Conservation (phyloP, 2,329 filamentous ascomycete genomes). For the Tolypocladium inflatum region DNA sequence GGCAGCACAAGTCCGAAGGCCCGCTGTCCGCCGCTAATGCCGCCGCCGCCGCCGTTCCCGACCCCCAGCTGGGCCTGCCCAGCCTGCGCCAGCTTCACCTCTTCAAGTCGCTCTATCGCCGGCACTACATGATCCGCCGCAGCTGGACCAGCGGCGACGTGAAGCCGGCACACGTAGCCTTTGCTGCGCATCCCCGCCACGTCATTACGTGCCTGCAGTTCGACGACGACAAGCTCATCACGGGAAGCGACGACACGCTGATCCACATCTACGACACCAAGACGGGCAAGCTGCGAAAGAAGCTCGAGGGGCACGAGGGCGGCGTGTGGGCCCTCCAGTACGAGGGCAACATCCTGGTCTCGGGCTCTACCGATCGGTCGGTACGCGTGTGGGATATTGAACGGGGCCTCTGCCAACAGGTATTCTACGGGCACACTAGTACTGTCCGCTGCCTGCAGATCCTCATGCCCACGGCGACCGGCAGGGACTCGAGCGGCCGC, state of each 20-base stretch:
- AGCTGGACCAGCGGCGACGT: constrained; percentile 85
- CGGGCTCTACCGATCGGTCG: constrained; percentile 89
- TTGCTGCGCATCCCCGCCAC: constrained; percentile 90
- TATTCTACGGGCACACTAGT: constrained; percentile 95
- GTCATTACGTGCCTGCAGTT: constrained; percentile 98
- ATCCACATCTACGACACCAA: constrained; percentile 98
- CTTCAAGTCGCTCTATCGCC: constrained; percentile 92
- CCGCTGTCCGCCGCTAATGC: constrained; percentile 80
- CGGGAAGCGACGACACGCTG: constrained; percentile 92
- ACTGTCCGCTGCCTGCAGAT: constrained; percentile 96
- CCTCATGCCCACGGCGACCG: constrained; percentile 73
- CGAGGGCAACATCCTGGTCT: constrained; percentile 88
- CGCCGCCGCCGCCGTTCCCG: constrained; percentile 72
- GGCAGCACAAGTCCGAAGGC: constrained; percentile 59
- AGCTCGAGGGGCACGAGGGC: constrained; percentile 87
- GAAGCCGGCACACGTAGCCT: constrained; percentile 85
- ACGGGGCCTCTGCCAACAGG: constrained; percentile 81
- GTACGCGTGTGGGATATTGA: constrained; percentile 99
- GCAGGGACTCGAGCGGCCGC: constrained; percentile 59
- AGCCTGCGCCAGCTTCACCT: constrained; percentile 78
- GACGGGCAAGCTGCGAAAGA: constrained; percentile 74
- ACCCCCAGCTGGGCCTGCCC: constrained; percentile 69
- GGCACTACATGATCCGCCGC: constrained; percentile 81
- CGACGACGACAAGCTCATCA: constrained; percentile 95
- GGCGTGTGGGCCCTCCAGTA: constrained; percentile 98